Base-by-base conservation (phyloP, 2,329 filamentous ascomycete species). In the Endothia cerciana region DNA sequence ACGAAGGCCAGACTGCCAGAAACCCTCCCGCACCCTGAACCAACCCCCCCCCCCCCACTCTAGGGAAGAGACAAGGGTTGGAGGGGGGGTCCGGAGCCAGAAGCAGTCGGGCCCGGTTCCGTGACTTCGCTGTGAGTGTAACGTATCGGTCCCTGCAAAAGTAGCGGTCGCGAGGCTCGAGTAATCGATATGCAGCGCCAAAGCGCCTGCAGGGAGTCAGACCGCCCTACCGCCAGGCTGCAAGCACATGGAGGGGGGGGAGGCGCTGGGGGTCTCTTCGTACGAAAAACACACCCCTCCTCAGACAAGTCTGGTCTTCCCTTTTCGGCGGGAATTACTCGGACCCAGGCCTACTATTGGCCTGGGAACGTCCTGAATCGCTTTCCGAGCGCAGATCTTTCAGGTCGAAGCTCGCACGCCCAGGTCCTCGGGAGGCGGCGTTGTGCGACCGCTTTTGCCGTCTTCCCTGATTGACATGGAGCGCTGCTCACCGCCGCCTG, bases 341-440 rank as follows among this genome's bases (percentile, higher is more conserved):
- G 53, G 49, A n/a, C 45, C 38, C 65, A 62, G 65, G 59, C 59
- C 59, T 65, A 51, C 57, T 59, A 67, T 67, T 67, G 65, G 65
- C 63, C 63, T 56, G 41, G 36, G 33, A 55, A n/a, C 36, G 22
- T 43, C 38, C 56, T 56, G 59, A 67, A 56, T 65, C 65, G 63
- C 63, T 67, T 36, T 51, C 65, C 65, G 65, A 65, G 49, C 60
- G 63, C 61, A 51, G 47, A 51, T 51, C 47, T 51, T 17, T 28
- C 22, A 51, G 1, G 22, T 51, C 47, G 47, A 33, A 55, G 10
- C 51, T 13, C 51, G 30, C 51, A 15, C 30, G 47, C 38, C 59
- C 60, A 61, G 53, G 36, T 60, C 45, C 41, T 60, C 64, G 64
- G 65, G 57, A 53, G 22, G 43, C 58, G 56, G 40, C 53, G 58